Conservation (phyloP, 1,139 yeast genomes). For the Petasospora rhodanensis region DNA sequence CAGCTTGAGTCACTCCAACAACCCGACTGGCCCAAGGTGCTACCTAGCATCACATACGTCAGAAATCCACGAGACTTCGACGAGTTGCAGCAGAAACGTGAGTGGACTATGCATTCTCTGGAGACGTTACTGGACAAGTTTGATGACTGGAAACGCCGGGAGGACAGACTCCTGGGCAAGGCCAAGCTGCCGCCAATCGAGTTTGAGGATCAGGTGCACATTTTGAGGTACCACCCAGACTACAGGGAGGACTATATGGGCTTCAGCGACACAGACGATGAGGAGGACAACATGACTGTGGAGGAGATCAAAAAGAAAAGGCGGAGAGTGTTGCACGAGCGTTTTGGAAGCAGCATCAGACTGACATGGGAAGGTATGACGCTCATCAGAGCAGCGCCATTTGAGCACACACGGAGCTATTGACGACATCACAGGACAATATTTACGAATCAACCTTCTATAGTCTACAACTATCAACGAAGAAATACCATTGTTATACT, state of each 20-base stretch:
- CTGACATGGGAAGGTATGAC: slow-evolving; percentile 19
- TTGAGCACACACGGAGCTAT: slow-evolving; percentile 18
- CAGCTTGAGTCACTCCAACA: slow-evolving; percentile 45
- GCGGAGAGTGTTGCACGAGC: slow-evolving; percentile 5
- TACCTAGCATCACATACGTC: slow-evolving; percentile 52
- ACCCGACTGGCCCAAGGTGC: slow-evolving; percentile 50
- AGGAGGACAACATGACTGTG: slow-evolving; percentile 18
- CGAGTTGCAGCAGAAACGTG: slow-evolving; percentile 49
- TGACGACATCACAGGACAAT: slow-evolving; percentile 1
- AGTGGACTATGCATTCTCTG: slow-evolving; percentile 49
- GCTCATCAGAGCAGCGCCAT: slow-evolving; percentile 24
- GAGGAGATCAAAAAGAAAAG: slow-evolving; percentile 18
- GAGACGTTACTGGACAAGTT: slow-evolving; percentile 42
- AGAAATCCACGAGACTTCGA: slow-evolving; percentile 39
- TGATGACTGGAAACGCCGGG: slow-evolving; percentile 36
- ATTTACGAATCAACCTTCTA: no score
- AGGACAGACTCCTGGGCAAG: slow-evolving; percentile 23
- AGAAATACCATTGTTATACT: no score
- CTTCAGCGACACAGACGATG: slow-evolving; percentile 26
- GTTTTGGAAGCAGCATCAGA: slow-evolving; percentile 23
- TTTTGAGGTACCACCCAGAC: slow-evolving; percentile 15
- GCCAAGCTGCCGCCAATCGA: no score
- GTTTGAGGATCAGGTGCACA: slow-evolving; percentile 9
- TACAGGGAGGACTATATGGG: slow-evolving; percentile 20
- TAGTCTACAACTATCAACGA: no score